These are phyloP conservation scores for Tilletiaria anomala DNA, from an alignment of 1,284 basidiomycete genomes.

Conservation along the genomic window DNA sequence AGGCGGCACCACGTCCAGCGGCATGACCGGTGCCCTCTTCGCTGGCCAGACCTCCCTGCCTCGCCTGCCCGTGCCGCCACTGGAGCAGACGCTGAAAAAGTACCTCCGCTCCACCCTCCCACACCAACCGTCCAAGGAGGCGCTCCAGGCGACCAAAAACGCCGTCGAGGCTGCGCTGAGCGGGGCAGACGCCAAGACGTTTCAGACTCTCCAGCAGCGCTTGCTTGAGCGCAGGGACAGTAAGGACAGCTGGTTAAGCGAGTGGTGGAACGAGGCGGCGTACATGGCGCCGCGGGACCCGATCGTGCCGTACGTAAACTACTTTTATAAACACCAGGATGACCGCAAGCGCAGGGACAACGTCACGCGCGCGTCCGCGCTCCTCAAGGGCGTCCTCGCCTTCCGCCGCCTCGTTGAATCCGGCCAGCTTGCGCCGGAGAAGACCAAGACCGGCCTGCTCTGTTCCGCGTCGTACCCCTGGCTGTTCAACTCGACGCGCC, in stretches of 20 bases:
- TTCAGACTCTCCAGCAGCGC: conserved; percentile 62
- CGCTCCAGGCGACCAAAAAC: conserved; percentile 19
- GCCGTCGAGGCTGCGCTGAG: conserved; percentile 46
- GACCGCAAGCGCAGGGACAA: conserved; percentile 38
- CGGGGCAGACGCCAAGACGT: conserved; percentile 59
- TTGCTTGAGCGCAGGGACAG: conserved; percentile 55
- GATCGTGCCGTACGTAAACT: conserved; percentile 84
- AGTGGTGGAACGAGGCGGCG: conserved; percentile 95
- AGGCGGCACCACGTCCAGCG: too few relatives aligned
- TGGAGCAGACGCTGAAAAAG: conserved; percentile 34
- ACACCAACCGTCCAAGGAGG: conserved; percentile 14
- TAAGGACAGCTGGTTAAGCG: conserved; percentile 63
- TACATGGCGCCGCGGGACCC: conserved; percentile 54
- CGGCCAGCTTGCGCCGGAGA: conserved; percentile 75
- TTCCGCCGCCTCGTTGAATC: conserved; percentile 32
- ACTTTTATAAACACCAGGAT: conserved; percentile 79
- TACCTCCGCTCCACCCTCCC: conserved; percentile 32
- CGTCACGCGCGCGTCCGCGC: conserved; percentile 24
- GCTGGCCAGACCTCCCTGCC: conserved; percentile 28
- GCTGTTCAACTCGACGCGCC: conserved; percentile 87
- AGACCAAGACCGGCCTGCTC: conserved; percentile 63
- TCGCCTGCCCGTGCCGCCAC: conserved; percentile 31
- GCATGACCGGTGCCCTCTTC: too few relatives aligned
- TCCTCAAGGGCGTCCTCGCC: conserved; percentile 34
- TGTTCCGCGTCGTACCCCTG: conserved; percentile 90